Conservation (phyloP, 148 eudicot species). For the Chenopodium formosanum region DNA sequence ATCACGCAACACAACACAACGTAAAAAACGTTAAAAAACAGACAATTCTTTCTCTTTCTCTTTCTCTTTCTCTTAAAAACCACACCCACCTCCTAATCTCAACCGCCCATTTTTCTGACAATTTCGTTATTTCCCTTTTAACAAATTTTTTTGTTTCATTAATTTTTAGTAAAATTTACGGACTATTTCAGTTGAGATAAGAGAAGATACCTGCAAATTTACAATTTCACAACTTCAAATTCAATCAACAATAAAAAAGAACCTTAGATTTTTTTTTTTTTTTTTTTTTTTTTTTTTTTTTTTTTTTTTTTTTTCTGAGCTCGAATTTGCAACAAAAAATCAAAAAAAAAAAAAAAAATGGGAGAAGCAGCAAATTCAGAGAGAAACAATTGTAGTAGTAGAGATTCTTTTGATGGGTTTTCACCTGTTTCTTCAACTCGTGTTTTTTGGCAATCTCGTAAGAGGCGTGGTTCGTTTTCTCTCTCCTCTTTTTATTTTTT, state of each 20-base stretch:
- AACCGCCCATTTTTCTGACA: constrained; percentile 9
- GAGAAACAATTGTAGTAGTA: neutral
- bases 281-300: no score
- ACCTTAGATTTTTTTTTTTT: neutral
- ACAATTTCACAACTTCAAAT: neutral
- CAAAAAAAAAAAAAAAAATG: constrained; percentile 16
- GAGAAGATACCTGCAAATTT: neutral
- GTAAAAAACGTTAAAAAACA: neutral
- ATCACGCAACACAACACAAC: no score
- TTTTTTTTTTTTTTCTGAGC: no score
- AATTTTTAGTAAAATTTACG: no score
- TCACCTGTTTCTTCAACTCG: constrained; percentile 46
- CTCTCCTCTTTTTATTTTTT: neutral
- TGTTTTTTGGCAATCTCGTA: constrained; percentile 69
- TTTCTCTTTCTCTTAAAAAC: neutral
- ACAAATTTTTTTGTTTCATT: no score
- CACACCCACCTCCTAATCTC: constrained; percentile 9
- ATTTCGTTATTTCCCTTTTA: no score
- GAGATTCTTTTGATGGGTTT: constrained; percentile 38
- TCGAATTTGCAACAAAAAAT: no score
- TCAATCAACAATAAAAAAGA: neutral
- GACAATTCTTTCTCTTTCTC: neutral
- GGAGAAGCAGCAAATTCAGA: constrained; percentile 36
- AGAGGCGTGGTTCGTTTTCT: constrained; percentile 41
- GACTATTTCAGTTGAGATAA: no score